phyloP scores from a whole-genome alignment of 768 basidiomycete species.

The Hygrocybe coccinea region DNA sequence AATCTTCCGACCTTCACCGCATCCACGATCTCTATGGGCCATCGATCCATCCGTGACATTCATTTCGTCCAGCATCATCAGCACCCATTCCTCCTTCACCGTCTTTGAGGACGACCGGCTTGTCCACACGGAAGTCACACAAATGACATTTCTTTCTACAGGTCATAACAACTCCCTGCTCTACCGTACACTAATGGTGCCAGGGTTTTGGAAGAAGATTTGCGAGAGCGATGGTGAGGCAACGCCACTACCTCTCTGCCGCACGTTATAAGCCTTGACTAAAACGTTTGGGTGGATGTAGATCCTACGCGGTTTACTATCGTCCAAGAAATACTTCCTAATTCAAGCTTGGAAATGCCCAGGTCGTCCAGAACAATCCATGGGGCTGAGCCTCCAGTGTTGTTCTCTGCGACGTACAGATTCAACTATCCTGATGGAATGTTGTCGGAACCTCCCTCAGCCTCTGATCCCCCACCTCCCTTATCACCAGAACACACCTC shows the following conservation, averaged over 20 bases:
- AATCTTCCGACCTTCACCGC: slow-evolving; percentile 30
- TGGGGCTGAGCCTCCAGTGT: slow-evolving; percentile 24
- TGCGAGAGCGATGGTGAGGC: slow-evolving; percentile 49
- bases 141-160: slow-evolving; percentile 27
- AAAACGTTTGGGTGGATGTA: slow-evolving; percentile 19
- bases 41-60: slow-evolving; percentile 71
- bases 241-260: neutral
- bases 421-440: slow-evolving; percentile 39
- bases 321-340: slow-evolving; percentile 51
- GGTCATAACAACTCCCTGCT: slow-evolving; percentile 35
- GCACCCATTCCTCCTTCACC: slow-evolving; percentile 51
- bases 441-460: slow-evolving; percentile 6
- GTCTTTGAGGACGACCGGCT: slow-evolving; percentile 47
- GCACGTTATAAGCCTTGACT: neutral
- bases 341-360: slow-evolving; percentile 21
- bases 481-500: slow-evolving; percentile 13
- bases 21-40: slow-evolving; percentile 48
- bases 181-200: slow-evolving; percentile 59
- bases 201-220: slow-evolving; percentile 60
- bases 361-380: slow-evolving; percentile 21
- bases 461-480: slow-evolving; percentile 13
- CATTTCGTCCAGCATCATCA: slow-evolving; percentile 42
- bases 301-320: slow-evolving; percentile 67
- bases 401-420: slow-evolving; percentile 58
- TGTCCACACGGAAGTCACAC: slow-evolving; percentile 49